Evolutionary conservation across 2,329 filamentous ascomycete genomes (phyloP).

Genomic region (Pseudogymnoascus sp.): DNA sequence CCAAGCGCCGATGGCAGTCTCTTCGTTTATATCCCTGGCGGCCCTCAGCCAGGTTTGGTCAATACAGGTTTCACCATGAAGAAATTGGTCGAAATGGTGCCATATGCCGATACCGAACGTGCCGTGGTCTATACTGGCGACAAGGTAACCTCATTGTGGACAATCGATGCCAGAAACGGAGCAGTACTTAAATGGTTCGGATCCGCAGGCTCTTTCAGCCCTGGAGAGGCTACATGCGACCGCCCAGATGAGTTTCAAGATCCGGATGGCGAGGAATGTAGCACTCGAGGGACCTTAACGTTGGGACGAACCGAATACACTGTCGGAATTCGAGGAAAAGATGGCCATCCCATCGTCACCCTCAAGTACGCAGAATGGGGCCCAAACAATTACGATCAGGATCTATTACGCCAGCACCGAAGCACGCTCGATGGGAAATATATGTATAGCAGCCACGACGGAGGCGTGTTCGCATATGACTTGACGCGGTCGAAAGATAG

Average conservation of each 20-base stretch:
- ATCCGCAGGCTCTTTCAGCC: constrained; percentile 51
- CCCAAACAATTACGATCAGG: constrained; percentile 81
- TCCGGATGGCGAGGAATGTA: constrained; percentile 63
- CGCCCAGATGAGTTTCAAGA: constrained; percentile 52
- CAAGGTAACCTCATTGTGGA: constrained; percentile 84
- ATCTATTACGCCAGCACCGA: constrained; percentile 76
- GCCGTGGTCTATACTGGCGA: constrained; percentile 82
- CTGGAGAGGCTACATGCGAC: constrained; percentile 36
- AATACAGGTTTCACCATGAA: constrained; percentile 70
- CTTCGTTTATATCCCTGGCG: constrained; percentile 73
- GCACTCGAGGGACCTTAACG: constrained; percentile 69
- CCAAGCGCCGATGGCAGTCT: constrained; percentile 79
- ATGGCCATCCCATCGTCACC: constrained; percentile 71
- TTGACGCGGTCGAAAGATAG: constrained; percentile 42
- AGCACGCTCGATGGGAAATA: constrained; percentile 78
- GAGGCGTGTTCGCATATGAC: constrained; percentile 73
- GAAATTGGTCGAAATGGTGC: constrained; percentile 72
- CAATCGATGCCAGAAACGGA: constrained; percentile 79
- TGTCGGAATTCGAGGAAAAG: constrained; percentile 72
- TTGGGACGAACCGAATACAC: constrained; percentile 85
- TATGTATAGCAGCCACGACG: constrained; percentile 79
- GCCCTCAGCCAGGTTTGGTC: constrained; percentile 48
- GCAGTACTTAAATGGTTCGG: constrained; percentile 78
- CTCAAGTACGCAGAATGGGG: constrained; percentile 92
- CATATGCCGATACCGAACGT: constrained; percentile 65